A percentile compares a stretch with the other conserved stretches of the same genome.
These are phyloP conservation scores for Venustampulla echinocandica DNA, from an alignment of 495 filamentous ascomycete species.

Conservation along the genomic window DNA sequence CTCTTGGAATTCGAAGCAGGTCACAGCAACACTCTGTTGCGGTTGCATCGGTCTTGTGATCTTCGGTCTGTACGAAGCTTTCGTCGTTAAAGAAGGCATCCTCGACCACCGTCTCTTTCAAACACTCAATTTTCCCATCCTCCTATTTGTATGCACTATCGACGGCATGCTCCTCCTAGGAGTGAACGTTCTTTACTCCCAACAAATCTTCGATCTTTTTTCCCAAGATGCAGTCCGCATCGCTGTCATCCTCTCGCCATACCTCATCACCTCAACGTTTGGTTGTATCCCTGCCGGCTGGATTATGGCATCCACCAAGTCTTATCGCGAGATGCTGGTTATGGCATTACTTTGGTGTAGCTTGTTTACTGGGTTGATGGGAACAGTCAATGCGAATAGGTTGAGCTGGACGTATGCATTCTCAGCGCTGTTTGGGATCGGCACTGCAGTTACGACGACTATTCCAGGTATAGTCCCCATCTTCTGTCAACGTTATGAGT, in stretches of 20 bases:
- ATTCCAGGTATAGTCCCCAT: constrained; percentile 2
- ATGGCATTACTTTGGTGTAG: constrained; percentile 7
- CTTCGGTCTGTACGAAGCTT: constrained; percentile 43
- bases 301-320: constrained; percentile 11
- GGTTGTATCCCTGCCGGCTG: constrained; percentile 15
- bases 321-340: constrained; percentile 8
- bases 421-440: constrained; percentile 10
- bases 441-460: constrained; percentile 12
- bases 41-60: constrained; percentile 36
- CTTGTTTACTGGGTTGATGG: constrained; percentile 14
- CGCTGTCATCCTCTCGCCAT: constrained; percentile 13
- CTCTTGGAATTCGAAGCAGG: constrained; percentile 47
- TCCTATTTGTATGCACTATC: constrained; percentile 13
- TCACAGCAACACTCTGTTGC: constrained; percentile 51
- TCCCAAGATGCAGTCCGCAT: constrained; percentile 13
- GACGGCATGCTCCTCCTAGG: constrained; percentile 17
- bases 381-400: constrained; percentile 1
- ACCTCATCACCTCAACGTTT: constrained; percentile 12
- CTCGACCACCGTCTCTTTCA: constrained; percentile 13
- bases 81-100: constrained; percentile 16
- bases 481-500: not conserved
- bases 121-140: constrained; percentile 16
- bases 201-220: constrained; percentile 15
- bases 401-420: constrained; percentile 11
- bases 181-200: constrained; percentile 14